A percentile compares a stretch with the other conserved stretches of the same genome.
These are phyloP conservation scores for Fomitopsis palustris DNA, from an alignment of 1,284 basidiomycete genomes.

Conservation along the genomic window DNA sequence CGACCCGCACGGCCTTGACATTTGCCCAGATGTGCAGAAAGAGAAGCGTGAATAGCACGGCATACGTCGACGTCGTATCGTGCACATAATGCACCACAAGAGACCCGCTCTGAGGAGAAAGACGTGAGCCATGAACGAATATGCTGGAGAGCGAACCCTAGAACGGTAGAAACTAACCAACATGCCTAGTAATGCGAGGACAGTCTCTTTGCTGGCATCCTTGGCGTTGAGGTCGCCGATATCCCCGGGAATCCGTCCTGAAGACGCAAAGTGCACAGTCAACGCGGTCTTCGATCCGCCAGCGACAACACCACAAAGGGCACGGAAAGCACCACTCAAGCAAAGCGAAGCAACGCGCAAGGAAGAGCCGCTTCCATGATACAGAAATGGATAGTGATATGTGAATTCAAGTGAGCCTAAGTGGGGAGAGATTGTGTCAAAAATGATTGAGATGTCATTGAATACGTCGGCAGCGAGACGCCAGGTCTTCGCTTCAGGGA, in stretches of 20 bases:
- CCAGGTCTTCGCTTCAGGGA: constrained; percentile 67
- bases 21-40: constrained; percentile 55
- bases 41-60: constrained; percentile 47
- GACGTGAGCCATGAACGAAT: background rate
- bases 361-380: constrained; percentile 26
- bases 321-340: constrained; percentile 50
- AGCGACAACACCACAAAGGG: constrained; percentile 57
- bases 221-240: constrained; percentile 70
- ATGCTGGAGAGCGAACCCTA: background rate
- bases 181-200: constrained; percentile 63
- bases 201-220: constrained; percentile 67
- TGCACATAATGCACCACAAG: constrained; percentile 53
- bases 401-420: constrained; percentile 27
- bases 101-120: constrained; percentile 45
- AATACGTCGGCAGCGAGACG: constrained; percentile 67
- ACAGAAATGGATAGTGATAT: constrained; percentile 15
- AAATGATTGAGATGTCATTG: constrained; percentile 55
- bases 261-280: constrained; percentile 61
- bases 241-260: constrained; percentile 44
- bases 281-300: constrained; percentile 68
- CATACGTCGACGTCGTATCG: constrained; percentile 45
- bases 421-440: constrained; percentile 58
- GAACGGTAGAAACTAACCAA: constrained; percentile 41
- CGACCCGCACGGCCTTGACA: constrained; percentile 53
- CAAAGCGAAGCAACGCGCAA: constrained; percentile 50